These are phyloP conservation scores for Aureobasidium sp. DNA, from an alignment of 2,329 filamentous ascomycete genomes.

Conservation along the genomic window DNA sequence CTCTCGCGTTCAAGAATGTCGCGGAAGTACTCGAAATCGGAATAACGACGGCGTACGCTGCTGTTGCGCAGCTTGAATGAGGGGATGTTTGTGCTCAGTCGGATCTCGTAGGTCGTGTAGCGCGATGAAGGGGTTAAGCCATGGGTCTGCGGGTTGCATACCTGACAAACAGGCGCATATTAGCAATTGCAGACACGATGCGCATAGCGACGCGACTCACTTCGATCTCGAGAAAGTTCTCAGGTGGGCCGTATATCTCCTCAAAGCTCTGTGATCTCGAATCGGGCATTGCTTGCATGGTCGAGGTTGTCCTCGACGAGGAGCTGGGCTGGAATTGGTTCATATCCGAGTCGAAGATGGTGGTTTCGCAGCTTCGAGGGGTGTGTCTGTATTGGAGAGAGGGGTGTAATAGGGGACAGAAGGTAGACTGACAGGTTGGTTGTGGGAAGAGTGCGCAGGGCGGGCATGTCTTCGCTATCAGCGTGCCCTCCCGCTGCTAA, in stretches of 20 bases:
- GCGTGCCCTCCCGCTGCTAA: not conserved
- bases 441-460: not conserved
- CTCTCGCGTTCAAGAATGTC: slow-evolving; percentile 95
- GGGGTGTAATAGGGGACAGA: not conserved
- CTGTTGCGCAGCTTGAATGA: slow-evolving; percentile 89
- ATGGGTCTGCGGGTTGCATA: slow-evolving; percentile 87
- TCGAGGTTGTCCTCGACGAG: slow-evolving; percentile 20
- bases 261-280: slow-evolving; percentile 90
- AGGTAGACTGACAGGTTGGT: not conserved
- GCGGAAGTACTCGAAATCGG: slow-evolving; percentile 97
- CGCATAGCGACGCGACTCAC: slow-evolving; percentile 41
- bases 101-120: slow-evolving; percentile 97
- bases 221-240: slow-evolving; percentile 99
- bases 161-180: slow-evolving; percentile 45
- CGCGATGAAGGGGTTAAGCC: slow-evolving; percentile 66
- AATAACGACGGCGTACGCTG: slow-evolving; percentile 86
- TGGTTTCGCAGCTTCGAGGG: not conserved
- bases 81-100: slow-evolving; percentile 96
- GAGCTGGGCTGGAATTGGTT: slow-evolving; percentile 10
- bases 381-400: not conserved
- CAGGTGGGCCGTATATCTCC: slow-evolving; percentile 95
- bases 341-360: not conserved
- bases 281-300: slow-evolving; percentile 58
- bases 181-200: not conserved
- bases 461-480: not conserved